These are phyloP conservation scores for Thelonectria blattea DNA, from an alignment of 2,329 filamentous ascomycete species.

Conservation along the genomic window DNA sequence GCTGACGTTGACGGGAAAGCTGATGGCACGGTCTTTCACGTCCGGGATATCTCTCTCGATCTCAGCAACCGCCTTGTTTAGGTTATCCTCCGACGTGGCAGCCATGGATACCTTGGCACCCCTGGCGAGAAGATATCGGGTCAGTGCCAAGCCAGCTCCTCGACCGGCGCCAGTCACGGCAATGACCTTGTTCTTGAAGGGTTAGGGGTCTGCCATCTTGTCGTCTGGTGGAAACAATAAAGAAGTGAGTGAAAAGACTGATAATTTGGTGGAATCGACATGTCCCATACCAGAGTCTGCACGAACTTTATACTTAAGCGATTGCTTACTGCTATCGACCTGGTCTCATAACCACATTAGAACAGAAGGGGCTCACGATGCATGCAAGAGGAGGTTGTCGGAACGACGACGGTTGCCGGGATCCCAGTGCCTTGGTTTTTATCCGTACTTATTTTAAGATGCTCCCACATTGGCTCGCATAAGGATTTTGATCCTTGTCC, in stretches of 20 bases:
- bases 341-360: not conserved
- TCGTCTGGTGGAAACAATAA: not conserved
- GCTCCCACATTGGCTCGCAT: not conserved
- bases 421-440: no score
- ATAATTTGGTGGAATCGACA: not conserved
- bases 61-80: slow-evolving; percentile 33
- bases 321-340: not conserved
- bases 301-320: not conserved
- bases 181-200: slow-evolving; percentile 58
- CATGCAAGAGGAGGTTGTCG: no score
- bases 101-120: slow-evolving; percentile 42
- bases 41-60: slow-evolving; percentile 35
- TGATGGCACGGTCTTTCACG: slow-evolving; percentile 31
- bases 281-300: slow-evolving; percentile 20
- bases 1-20: slow-evolving; percentile 40
- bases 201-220: slow-evolving; percentile 35
- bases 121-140: slow-evolving; percentile 54
- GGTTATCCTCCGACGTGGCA: slow-evolving; percentile 37
- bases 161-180: slow-evolving; percentile 67
- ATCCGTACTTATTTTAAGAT: no score
- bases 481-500: slow-evolving; percentile 9
- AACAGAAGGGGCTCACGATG: not conserved
- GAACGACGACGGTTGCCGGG: no score
- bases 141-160: slow-evolving; percentile 61
- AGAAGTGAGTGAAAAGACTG: not conserved